A percentile compares a stretch with the other conserved stretches of the same genome.
Evolutionary conservation across 306 rosid genomes (phyloP).

Genomic region (Rubus idaeus): DNA sequence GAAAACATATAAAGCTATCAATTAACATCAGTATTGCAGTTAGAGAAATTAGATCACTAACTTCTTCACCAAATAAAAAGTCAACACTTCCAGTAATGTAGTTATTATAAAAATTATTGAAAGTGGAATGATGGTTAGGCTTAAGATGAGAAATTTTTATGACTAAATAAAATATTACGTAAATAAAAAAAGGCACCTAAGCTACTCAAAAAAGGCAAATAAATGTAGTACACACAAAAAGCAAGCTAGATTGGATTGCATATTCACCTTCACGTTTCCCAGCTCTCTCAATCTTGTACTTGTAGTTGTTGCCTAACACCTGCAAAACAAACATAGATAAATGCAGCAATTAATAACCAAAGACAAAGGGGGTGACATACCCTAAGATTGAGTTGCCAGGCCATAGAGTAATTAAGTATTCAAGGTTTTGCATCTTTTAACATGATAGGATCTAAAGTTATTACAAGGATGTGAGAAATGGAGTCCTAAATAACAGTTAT

Average conservation of each 20-base stretch:
- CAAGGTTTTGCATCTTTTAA: too few relatives aligned
- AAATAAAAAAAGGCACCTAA: too few relatives aligned
- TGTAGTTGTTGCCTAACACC: neutral
- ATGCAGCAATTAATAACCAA: neutral
- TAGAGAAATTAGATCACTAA: too few relatives aligned
- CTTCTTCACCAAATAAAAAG: neutral
- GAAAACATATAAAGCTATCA: too few relatives aligned
- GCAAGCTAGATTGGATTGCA: neutral
- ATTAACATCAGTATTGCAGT: neutral
- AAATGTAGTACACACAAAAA: neutral
- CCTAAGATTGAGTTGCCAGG: neutral
- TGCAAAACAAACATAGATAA: neutral
- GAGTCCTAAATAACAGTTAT: too few relatives aligned
- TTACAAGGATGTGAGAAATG: too few relatives aligned
- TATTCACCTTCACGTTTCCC: neutral
- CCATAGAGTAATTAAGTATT: too few relatives aligned
- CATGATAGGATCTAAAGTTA: too few relatives aligned
- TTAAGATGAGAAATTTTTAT: neutral
- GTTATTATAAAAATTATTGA: neutral
- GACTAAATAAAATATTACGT: too few relatives aligned
- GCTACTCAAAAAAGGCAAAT: neutral
- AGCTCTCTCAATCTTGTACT: neutral
- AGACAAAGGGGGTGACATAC: neutral
- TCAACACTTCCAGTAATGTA: neutral
- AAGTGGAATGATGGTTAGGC: neutral